Conservation (phyloP, 2,329 filamentous ascomycete species). For the Ascosphaera aggregata region DNA sequence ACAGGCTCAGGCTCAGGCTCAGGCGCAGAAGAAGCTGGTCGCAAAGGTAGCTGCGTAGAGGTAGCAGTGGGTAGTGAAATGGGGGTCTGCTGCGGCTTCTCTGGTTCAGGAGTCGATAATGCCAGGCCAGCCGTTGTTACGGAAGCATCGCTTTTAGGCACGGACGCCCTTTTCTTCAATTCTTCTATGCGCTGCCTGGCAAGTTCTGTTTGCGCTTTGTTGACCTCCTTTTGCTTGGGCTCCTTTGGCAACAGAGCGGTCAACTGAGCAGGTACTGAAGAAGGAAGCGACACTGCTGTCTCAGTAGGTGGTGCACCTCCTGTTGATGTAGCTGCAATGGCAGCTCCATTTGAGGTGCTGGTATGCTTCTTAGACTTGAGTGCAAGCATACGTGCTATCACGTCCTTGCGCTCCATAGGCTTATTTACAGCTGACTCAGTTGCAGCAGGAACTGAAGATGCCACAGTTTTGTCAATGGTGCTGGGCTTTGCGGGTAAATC, state of each 20-base stretch:
- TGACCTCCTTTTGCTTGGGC: constrained; percentile 16
- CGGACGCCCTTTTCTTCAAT: constrained; percentile 31
- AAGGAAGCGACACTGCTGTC: too few relatives aligned
- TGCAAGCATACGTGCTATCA: constrained; percentile 54
- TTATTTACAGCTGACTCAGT: constrained; percentile 9
- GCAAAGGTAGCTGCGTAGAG: not conserved
- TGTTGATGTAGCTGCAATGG: too few relatives aligned
- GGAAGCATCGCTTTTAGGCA: constrained; percentile 5
- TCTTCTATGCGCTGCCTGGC: constrained; percentile 60
- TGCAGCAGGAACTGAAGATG: not conserved
- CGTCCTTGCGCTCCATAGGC: constrained; percentile 46
- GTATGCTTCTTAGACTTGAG: constrained; percentile 37
- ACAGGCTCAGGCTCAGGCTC: constrained; percentile 16
- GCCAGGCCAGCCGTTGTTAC: constrained; percentile 3
- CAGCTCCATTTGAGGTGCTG: not conserved
- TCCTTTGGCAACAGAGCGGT: too few relatives aligned
- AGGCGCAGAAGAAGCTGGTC: constrained; percentile 2
- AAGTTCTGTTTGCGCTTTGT: constrained; percentile 47
- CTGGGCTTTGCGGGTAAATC: not conserved
- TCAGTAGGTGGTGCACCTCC: too few relatives aligned
- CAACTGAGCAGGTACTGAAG: too few relatives aligned
- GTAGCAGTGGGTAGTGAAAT: constrained; percentile 2
- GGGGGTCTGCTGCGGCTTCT: not conserved
- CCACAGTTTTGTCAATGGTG: constrained; percentile 1
- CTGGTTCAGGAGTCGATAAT: constrained; percentile 5